A percentile compares a stretch with the other conserved stretches of the same genome.
phyloP scores from a whole-genome alignment of 345 rosid species.

The Mangifera indica region DNA sequence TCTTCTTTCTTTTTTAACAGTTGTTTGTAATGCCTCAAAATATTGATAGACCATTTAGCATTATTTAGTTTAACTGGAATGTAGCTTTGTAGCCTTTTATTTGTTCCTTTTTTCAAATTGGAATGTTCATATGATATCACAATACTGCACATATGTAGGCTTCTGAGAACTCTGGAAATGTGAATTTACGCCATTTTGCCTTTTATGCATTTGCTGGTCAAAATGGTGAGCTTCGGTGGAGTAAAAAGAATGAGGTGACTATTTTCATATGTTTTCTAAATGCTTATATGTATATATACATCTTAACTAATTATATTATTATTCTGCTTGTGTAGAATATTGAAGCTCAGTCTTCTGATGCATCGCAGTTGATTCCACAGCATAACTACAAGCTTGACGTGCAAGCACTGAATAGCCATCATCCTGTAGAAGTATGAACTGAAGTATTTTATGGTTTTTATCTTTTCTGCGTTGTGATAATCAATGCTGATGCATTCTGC shows the following conservation, averaged over 20 bases:
- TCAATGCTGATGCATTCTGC: constrained; percentile 1
- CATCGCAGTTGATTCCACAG: constrained; percentile 81
- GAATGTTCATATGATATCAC: constrained; percentile 17
- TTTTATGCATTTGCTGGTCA: constrained; percentile 88
- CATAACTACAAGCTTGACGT: constrained; percentile 96
- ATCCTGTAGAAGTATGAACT: constrained; percentile 81
- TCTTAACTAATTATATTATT: constrained; percentile 13
- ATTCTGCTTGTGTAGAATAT: constrained; percentile 56
- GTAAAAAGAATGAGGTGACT: constrained; percentile 82
- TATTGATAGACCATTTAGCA: neutral
- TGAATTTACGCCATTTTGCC: constrained; percentile 83
- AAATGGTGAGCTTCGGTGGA: constrained; percentile 77
- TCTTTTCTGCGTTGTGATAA: constrained; percentile 3
- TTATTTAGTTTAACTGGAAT: neutral
- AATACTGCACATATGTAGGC: constrained; percentile 41
- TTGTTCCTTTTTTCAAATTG: neutral
- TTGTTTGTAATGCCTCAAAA: neutral
- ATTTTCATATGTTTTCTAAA: constrained; percentile 9
- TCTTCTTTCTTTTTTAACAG: neutral
- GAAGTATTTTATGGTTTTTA: constrained; percentile 10
- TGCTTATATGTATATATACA: constrained; percentile 3
- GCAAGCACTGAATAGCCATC: constrained; percentile 78
- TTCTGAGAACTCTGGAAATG: constrained; percentile 70
- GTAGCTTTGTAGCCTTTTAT: neutral
- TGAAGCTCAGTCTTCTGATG: constrained; percentile 70